Conservation (phyloP, 805 yeast species). For the Nakazawaea siamensis region DNA sequence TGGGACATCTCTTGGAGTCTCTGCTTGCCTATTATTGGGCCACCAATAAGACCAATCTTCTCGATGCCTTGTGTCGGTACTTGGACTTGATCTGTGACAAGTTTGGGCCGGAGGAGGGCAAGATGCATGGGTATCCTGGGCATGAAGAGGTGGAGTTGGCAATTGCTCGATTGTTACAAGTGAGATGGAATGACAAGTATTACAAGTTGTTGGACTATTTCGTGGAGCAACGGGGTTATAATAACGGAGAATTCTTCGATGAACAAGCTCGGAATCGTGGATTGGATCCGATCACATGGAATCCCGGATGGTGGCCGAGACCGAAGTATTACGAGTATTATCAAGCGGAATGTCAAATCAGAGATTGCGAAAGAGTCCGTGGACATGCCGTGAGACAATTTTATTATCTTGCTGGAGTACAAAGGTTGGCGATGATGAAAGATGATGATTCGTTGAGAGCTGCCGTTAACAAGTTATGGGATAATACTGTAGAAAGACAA, state of each 20-base stretch:
- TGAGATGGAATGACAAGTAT: conserved; percentile 14
- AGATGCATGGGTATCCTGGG: conserved; percentile 19
- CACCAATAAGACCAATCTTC: conserved; percentile 13
- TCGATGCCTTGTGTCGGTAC: conserved; percentile 15
- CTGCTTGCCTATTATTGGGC: conserved; percentile 17
- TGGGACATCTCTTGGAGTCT: conserved; percentile 19
- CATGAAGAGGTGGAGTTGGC: conserved; percentile 21
- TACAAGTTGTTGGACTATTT: conserved; percentile 16
- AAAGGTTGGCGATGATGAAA: conserved; percentile 15
- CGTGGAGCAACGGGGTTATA: conserved; percentile 16
- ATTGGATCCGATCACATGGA: conserved; percentile 10
- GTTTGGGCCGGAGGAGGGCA: conserved; percentile 16
- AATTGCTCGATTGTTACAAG: conserved; percentile 14
- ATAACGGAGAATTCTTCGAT: conserved; percentile 15
- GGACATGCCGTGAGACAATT: conserved; percentile 20
- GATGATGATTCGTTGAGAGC: conserved; percentile 11
- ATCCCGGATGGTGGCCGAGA: conserved; percentile 11
- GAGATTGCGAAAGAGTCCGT: conserved; percentile 13
- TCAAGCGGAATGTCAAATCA: conserved; percentile 16
- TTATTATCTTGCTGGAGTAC: conserved; percentile 17
- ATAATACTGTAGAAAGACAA: conserved; percentile 16
- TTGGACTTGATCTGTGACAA: conserved; percentile 13
- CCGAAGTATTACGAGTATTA: conserved; percentile 17
- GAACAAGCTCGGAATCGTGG: conserved; percentile 15
- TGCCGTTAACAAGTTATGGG: conserved; percentile 14